These are phyloP conservation scores for Colletotrichum godetiae DNA, from an alignment of 2,329 filamentous ascomycete genomes.

Conservation along the genomic window DNA sequence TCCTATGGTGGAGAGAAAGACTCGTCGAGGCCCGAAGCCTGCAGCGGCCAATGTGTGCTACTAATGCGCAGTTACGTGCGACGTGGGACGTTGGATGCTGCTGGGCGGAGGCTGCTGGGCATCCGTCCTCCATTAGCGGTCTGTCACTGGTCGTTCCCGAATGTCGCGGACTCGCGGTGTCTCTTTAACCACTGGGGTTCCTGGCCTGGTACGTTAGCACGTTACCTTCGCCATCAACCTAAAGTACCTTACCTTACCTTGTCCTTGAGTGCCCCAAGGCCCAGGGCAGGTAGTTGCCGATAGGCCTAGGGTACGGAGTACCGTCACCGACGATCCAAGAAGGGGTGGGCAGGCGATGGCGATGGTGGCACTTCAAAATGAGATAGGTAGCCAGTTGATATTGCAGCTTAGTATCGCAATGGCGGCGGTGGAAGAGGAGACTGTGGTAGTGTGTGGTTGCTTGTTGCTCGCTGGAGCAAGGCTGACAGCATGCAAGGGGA, in stretches of 20 bases:
- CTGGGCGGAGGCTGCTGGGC: neutral
- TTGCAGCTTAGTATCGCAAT: no score
- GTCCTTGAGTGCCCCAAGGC: no score
- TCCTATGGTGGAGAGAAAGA: constrained; percentile 21
- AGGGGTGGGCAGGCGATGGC: neutral
- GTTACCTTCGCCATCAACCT: neutral
- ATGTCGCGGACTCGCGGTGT: neutral
- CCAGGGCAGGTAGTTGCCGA: neutral
- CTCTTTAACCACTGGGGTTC: neutral
- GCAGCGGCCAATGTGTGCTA: constrained; percentile 24
- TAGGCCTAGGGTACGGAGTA: neutral
- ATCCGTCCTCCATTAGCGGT: neutral
- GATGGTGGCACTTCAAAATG: no score
- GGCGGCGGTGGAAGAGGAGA: neutral
- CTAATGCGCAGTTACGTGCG: constrained; percentile 30
- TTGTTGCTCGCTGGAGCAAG: neutral
- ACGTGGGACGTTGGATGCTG: constrained; percentile 29
- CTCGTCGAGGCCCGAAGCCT: constrained; percentile 25
- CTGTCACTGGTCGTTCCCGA: constrained; percentile 8
- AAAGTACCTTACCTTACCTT: no score
- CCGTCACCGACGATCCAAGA: neutral
- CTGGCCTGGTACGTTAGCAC: neutral
- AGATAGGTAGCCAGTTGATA: no score
- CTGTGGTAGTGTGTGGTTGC: neutral
- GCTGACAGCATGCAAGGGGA: neutral